These are phyloP conservation scores for Boletus tylopilopsis DNA, from an alignment of 768 basidiomycete species.

Conservation along the genomic window DNA sequence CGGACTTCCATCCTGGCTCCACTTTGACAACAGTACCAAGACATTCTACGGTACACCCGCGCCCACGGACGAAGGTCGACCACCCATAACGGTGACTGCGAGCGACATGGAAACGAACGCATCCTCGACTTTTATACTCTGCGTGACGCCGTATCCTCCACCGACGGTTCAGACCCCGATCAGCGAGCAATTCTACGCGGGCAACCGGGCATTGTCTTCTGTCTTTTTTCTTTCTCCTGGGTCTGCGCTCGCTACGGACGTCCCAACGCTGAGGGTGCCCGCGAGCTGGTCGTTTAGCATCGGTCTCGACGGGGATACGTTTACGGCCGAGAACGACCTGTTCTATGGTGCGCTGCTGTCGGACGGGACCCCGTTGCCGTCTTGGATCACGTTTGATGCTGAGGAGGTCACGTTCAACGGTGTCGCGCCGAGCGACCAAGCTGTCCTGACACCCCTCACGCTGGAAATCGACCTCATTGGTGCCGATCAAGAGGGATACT, in stretches of 20 bases:
- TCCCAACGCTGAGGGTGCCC: slow-evolving; percentile 68
- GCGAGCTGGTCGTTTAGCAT: slow-evolving; percentile 87
- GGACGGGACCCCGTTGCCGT: slow-evolving; percentile 68
- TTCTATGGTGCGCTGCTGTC: slow-evolving; percentile 62
- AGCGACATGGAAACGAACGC: slow-evolving; percentile 48
- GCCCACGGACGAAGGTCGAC: slow-evolving; percentile 57
- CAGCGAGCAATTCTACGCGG: slow-evolving; percentile 54
- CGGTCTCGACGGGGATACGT: slow-evolving; percentile 70
- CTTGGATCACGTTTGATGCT: slow-evolving; percentile 73
- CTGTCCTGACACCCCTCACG: slow-evolving; percentile 36
- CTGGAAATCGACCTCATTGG: slow-evolving; percentile 59
- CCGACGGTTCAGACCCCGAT: slow-evolving; percentile 55
- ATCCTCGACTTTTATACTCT: slow-evolving; percentile 52
- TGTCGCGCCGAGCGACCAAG: slow-evolving; percentile 53
- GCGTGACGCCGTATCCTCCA: slow-evolving; percentile 49
- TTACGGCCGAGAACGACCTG: slow-evolving; percentile 42
- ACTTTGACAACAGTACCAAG: slow-evolving; percentile 56
- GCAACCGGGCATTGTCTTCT: slow-evolving; percentile 68
- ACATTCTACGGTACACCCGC: slow-evolving; percentile 72
- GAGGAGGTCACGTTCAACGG: slow-evolving; percentile 73
- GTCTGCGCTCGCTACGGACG: slow-evolving; percentile 50
- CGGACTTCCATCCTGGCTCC: slow-evolving; percentile 70
- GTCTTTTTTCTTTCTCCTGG: slow-evolving; percentile 61
- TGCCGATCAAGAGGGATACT: slow-evolving; percentile 72
- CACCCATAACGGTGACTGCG: slow-evolving; percentile 60